These are phyloP conservation scores for Hypoxylon sp. DNA, from an alignment of 2,329 filamentous ascomycete genomes.

Conservation along the genomic window DNA sequence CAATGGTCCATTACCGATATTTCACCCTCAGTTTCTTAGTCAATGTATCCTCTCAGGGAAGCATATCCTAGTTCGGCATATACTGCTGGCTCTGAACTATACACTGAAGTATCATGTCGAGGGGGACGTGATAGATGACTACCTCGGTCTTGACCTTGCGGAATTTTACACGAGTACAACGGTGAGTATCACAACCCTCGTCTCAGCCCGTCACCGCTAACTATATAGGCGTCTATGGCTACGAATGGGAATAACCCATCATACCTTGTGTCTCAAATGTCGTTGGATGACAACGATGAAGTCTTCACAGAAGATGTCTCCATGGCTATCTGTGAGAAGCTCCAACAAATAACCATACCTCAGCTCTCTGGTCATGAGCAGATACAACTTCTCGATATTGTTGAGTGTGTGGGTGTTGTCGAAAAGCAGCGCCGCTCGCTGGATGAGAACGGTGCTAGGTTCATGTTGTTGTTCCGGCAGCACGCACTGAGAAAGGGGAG, in stretches of 20 bases:
- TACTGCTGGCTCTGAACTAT: conserved; percentile 78
- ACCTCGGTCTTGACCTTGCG: conserved; percentile 74
- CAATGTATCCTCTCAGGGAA: conserved; percentile 90
- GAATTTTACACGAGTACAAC: conserved; percentile 63
- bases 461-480: conserved; percentile 88
- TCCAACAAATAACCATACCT: conserved; percentile 79
- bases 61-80: conserved; percentile 73
- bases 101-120: conserved; percentile 85
- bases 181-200: conserved; percentile 45
- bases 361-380: conserved; percentile 88
- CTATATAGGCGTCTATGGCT: conserved; percentile 31
- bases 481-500: conserved; percentile 77
- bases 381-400: conserved; percentile 84
- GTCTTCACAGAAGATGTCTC: conserved; percentile 79
- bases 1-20: conserved; percentile 88
- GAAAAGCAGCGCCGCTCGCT: conserved; percentile 89
- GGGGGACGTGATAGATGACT: conserved; percentile 82
- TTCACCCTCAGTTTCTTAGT: conserved; percentile 90
- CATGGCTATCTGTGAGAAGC: conserved; percentile 76
- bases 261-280: conserved; percentile 54
- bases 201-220: conserved; percentile 25
- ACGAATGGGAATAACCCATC: conserved; percentile 49
- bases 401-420: conserved; percentile 85
- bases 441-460: conserved; percentile 89
- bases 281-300: conserved; percentile 66